These are phyloP conservation scores for Lophium mytilinum DNA, from an alignment of 495 filamentous ascomycete species.

Conservation along the genomic window DNA sequence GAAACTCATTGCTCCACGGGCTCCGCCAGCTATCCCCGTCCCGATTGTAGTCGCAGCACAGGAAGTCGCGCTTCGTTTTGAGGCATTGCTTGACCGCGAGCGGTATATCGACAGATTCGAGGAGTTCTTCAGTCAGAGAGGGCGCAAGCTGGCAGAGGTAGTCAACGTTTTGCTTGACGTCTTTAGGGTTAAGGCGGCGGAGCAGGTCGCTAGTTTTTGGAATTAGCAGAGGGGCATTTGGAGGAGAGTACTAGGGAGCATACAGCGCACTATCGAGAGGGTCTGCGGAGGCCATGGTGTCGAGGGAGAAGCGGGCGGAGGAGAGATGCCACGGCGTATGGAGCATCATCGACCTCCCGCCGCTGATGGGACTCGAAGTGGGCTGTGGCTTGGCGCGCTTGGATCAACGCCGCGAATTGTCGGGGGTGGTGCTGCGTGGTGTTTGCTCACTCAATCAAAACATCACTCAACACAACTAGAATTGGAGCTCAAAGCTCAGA, in stretches of 20 bases:
- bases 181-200: slow-evolving; percentile 89
- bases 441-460: too few species aligned
- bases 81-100: slow-evolving; percentile 76
- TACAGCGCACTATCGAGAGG: slow-evolving; percentile 57
- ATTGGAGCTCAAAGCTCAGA: too few species aligned
- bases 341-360: not conserved
- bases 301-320: not conserved
- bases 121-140: slow-evolving; percentile 91
- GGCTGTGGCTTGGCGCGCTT: not conserved
- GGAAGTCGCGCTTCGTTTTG: slow-evolving; percentile 86
- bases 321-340: not conserved
- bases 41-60: slow-evolving; percentile 99
- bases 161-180: slow-evolving; percentile 76
- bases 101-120: slow-evolving; percentile 94
- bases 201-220: slow-evolving; percentile 77
- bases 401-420: not conserved
- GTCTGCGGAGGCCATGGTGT: slow-evolving; percentile 19
- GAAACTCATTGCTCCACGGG: slow-evolving; percentile 97
- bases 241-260: slow-evolving; percentile 20
- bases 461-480: too few species aligned
- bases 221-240: slow-evolving; percentile 7
- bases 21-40: slow-evolving; percentile 95
- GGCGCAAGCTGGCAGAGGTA: slow-evolving; percentile 79
- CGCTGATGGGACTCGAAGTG: not conserved
- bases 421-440: too few species aligned